These are phyloP conservation scores for Fusarium virguliforme DNA, from an alignment of 2,329 filamentous ascomycete species.

Conservation along the genomic window DNA sequence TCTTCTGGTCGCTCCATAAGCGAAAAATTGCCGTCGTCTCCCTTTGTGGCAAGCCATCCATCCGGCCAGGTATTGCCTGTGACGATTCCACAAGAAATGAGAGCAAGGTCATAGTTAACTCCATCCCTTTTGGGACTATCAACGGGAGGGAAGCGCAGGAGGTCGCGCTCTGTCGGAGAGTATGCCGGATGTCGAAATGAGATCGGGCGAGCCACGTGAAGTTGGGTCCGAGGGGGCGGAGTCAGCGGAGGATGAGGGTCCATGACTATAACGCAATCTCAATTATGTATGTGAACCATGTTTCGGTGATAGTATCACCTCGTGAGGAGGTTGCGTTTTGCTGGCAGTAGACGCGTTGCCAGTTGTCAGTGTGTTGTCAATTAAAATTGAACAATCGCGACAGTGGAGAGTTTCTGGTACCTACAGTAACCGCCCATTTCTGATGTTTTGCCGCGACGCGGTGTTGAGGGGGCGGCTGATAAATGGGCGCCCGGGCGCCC, in stretches of 20 bases:
- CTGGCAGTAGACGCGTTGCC: too few species aligned
- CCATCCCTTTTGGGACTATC: background rate
- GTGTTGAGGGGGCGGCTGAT: too few species aligned
- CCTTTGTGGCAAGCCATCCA: background rate
- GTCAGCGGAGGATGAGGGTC: background rate
- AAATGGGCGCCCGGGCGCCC: too few species aligned
- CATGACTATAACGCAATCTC: background rate
- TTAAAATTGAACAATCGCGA: too few species aligned
- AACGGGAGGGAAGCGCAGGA: background rate
- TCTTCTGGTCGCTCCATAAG: background rate
- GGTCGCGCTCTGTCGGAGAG: background rate
- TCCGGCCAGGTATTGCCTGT: constrained; percentile 5
- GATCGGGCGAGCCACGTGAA: background rate
- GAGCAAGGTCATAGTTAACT: constrained; percentile 5
- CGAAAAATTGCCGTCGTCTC: background rate
- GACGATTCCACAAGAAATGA: constrained; percentile 6
- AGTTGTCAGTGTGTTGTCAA: too few species aligned
- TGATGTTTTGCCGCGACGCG: too few species aligned
- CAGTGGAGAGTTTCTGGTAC: too few species aligned
- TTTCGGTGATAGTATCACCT: too few species aligned
- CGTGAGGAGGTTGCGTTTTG: too few species aligned
- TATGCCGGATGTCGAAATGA: constrained; percentile 11
- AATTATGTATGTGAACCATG: too few species aligned
- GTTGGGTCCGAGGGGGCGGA: background rate
- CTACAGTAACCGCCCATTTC: too few species aligned